Base-by-base conservation (phyloP, 2,329 filamentous ascomycete species). In the Fusarium lyarnte region DNA sequence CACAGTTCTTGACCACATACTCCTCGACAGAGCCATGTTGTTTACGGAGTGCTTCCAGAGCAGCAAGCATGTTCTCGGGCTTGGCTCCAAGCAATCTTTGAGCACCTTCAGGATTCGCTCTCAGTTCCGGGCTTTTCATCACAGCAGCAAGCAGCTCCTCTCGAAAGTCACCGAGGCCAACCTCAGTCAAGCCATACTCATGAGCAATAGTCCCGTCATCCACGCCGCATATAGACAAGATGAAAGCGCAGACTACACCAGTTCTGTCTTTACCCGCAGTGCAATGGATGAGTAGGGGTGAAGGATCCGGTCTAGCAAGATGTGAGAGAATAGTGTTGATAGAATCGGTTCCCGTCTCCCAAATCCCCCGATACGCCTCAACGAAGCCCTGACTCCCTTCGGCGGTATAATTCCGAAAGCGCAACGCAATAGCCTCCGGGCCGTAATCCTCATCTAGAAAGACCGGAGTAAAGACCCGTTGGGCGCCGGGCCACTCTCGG, bases 221-320 rank as follows among this genome's bases (percentile, higher is more conserved):
- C 0, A 93, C 89, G 8, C 90, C 90, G 13, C 89, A 89, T 33
- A 94, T 84, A 31, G 87, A 82, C 42, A 94, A 84, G 13, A 94
- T 78, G 43, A 95, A 75, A 6, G 91, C 92, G 53, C 89, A 88
- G 47, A 94, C 82, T 8, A 94, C 86, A 5, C 93, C 93, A 0
- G 93, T 94, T 46, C 93, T 86, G 79, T 95, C 93, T 81, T 95
- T 95, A 17, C 93, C 93, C 0, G 91, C 92, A 0, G 92, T 93
- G 80, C 93, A 94, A 77, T 95, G 92, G 12, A 94, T 83, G 11
- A 94, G 83, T 14, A 92, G 81, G 12, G 90, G 89, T 3, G 82
- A 70, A 5, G 81, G 75, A 5, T 84, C 78, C 8, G 77, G 73
- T 23, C 75, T 71, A 76, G 87, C 79, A 12, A 94, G 82, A 74